Evolutionary conservation across 208 protist species (phyloP).

Genomic region (Phytomonas sp.): DNA sequence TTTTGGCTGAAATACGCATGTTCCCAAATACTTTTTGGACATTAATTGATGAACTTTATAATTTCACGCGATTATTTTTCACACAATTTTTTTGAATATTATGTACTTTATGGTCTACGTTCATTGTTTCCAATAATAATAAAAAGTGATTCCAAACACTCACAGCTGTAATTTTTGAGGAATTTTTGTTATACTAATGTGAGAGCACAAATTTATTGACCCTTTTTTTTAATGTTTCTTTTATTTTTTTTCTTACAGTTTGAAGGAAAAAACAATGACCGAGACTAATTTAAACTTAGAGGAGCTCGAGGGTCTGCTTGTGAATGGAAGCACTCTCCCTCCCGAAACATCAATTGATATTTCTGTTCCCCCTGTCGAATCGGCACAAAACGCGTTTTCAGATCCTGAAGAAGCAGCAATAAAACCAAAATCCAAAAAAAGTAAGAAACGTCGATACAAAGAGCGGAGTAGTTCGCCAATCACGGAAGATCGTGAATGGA

Average conservation of each 20-base stretch:
- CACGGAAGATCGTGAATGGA: constrained; percentile 2
- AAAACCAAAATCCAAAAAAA: background rate
- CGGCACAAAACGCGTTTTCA: background rate
- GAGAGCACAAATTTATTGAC: background rate
- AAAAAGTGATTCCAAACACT: background rate
- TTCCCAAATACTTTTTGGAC: background rate
- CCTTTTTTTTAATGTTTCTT: constrained; percentile 7
- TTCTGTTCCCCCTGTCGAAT: background rate
- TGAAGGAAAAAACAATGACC: constrained; percentile 27
- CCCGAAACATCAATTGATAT: background rate
- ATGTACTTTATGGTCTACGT: background rate
- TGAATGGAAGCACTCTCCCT: background rate
- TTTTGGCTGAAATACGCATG: background rate
- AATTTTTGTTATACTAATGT: background rate
- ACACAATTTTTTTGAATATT: background rate
- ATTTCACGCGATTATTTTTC: background rate
- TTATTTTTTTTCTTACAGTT: constrained; percentile 19
- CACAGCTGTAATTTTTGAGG: background rate
- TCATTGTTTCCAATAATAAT: background rate
- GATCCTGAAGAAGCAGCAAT: background rate
- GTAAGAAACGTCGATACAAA: background rate
- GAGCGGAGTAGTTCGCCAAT: background rate
- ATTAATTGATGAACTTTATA: background rate
- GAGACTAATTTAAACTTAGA: constrained; percentile 59
- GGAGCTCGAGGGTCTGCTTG: constrained; percentile 61